Conservation (phyloP, 257 asterid genomes). For the Paulownia fortunei region DNA sequence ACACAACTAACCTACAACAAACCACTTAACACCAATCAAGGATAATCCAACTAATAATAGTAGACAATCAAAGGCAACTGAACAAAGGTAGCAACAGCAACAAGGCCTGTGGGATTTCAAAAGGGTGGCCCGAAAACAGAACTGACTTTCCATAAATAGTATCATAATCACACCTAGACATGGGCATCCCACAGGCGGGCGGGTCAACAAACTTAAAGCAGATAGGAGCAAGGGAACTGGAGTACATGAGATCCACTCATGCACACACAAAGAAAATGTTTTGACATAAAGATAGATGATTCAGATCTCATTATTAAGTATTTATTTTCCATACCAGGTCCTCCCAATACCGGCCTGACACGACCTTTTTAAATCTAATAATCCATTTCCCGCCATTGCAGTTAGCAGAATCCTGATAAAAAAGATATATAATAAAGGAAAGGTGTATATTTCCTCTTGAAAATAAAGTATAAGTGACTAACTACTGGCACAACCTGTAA, state of each 20-base stretch:
- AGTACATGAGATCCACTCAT: background rate
- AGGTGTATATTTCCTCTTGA: background rate
- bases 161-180: background rate
- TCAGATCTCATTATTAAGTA: slow-evolving; percentile 1
- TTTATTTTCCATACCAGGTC: slow-evolving; percentile 72
- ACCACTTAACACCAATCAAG: background rate
- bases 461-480: slow-evolving; percentile 18
- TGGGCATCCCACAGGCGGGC: no score
- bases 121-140: background rate
- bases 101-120: background rate
- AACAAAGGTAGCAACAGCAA: slow-evolving; percentile 8
- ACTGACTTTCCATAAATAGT: background rate
- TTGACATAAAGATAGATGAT: background rate
- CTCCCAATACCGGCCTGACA: slow-evolving; percentile 98
- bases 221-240: no score
- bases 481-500: slow-evolving; percentile 22
- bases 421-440: background rate
- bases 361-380: slow-evolving; percentile 87
- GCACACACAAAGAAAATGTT: background rate
- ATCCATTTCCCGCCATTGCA: slow-evolving; percentile 99
- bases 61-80: background rate
- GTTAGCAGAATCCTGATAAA: slow-evolving; percentile 87
- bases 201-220: no score
- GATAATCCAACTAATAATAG: background rate
- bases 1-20: background rate